These are phyloP conservation scores for Chrysoporthe austroafricana DNA, from an alignment of 2,329 filamentous ascomycete species.

Conservation along the genomic window DNA sequence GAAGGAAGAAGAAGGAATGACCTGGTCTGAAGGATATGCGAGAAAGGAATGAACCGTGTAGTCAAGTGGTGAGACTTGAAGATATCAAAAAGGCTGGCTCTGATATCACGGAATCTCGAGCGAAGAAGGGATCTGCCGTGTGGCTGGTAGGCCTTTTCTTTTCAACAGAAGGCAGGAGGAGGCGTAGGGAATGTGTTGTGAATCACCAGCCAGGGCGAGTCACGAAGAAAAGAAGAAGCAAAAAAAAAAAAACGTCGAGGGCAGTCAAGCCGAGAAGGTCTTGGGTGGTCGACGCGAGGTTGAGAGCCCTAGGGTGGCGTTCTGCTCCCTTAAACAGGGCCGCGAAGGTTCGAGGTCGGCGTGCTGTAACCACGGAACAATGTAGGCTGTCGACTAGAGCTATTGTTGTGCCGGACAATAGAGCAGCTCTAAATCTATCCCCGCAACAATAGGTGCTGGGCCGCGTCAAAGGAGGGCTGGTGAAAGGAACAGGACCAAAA, in stretches of 20 bases:
- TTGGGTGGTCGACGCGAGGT: neutral
- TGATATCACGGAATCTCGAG: neutral
- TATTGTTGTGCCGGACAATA: constrained; percentile 32
- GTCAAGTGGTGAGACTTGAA: neutral
- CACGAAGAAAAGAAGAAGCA: neutral
- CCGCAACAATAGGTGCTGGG: constrained; percentile 27
- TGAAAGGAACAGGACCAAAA: constrained; percentile 25
- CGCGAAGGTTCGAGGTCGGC: neutral
- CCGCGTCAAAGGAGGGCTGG: constrained; percentile 24
- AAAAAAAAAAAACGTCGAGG: neutral
- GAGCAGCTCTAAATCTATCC: constrained; percentile 21
- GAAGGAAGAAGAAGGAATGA: neutral
- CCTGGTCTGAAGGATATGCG: neutral
- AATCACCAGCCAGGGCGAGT: constrained; percentile 14
- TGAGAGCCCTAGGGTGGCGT: neutral
- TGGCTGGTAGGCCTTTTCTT: neutral
- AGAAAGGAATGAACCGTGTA: neutral
- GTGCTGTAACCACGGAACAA: constrained; percentile 28
- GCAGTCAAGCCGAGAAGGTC: neutral
- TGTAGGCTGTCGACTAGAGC: constrained; percentile 16
- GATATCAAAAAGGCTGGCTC: constrained; percentile 11
- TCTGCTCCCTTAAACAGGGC: neutral
- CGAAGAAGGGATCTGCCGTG: neutral
- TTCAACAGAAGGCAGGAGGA: neutral
- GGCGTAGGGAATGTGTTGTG: neutral